A percentile compares a stretch with the other conserved stretches of the same genome.
Evolutionary conservation across 2,329 filamentous ascomycete genomes (phyloP).

Genomic region (Colletotrichum eleusines): DNA sequence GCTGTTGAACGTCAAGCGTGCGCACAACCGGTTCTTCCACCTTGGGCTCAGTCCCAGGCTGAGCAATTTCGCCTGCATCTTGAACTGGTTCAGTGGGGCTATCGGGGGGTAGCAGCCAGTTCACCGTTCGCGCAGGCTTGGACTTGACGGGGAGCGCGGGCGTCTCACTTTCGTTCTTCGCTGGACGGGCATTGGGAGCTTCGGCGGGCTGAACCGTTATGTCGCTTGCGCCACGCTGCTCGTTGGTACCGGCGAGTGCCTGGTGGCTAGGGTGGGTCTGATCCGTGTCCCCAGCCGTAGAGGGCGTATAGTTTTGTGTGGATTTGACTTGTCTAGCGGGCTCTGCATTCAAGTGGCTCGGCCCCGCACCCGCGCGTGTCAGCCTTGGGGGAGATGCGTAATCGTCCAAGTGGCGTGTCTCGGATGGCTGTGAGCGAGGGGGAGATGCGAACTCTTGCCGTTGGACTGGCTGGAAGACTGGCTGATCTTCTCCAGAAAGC

Average conservation of each 20-base stretch:
- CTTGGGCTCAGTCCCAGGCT: neutral
- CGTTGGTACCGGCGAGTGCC: constrained; percentile 41
- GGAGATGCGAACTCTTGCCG: neutral
- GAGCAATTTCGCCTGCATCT: neutral
- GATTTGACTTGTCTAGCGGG: neutral
- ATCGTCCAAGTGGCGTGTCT: neutral
- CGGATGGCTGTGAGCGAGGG: neutral
- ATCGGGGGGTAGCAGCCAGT: constrained; percentile 34
- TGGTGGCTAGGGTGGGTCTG: constrained; percentile 50
- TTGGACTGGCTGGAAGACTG: neutral
- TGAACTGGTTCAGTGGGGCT: neutral
- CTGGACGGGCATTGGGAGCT: neutral
- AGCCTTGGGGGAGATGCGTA: constrained; percentile 23
- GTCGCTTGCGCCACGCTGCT: constrained; percentile 45
- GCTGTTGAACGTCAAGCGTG: neutral
- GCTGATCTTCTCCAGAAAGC: constrained; percentile 1
- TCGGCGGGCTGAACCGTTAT: constrained; percentile 45
- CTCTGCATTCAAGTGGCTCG: neutral
- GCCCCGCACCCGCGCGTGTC: neutral
- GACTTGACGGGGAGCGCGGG: constrained; percentile 4
- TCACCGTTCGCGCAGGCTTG: constrained; percentile 26
- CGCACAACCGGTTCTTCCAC: neutral
- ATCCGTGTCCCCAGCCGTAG: constrained; percentile 31
- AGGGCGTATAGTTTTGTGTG: constrained; percentile 33
- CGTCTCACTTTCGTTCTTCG: neutral